Evolutionary conservation across 495 filamentous ascomycete genomes (phyloP).

Genomic region (Alectoria sarmentosa): DNA sequence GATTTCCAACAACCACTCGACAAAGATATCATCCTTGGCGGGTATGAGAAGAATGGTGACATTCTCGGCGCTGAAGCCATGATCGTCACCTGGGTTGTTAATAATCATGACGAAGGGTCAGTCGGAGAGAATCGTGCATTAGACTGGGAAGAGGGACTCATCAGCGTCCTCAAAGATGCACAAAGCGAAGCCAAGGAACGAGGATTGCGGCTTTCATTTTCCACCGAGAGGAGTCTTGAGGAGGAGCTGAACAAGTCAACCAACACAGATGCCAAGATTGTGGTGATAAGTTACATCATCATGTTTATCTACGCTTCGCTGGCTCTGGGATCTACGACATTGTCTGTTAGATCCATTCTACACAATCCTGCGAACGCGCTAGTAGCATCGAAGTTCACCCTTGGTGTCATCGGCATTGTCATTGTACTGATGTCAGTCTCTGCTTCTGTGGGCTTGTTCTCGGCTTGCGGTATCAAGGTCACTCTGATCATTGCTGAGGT

Average conservation of each 20-base stretch:
- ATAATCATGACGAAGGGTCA: slow-evolving; percentile 71
- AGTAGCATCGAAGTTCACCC: slow-evolving; percentile 91
- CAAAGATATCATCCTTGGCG: slow-evolving; percentile 79
- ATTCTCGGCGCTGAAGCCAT: slow-evolving; percentile 71
- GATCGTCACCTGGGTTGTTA: slow-evolving; percentile 93
- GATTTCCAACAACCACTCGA: slow-evolving; percentile 79
- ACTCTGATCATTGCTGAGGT: slow-evolving; percentile 98
- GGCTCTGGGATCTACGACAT: slow-evolving; percentile 78
- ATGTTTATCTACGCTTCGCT: slow-evolving; percentile 98
- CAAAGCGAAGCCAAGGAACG: slow-evolving; percentile 73
- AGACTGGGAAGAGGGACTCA: slow-evolving; percentile 82
- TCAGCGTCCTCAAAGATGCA: slow-evolving; percentile 57
- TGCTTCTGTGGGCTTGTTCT: slow-evolving; percentile 89
- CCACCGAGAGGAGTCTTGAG: slow-evolving; percentile 86
- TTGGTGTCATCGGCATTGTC: slow-evolving; percentile 83
- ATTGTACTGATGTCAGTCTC: slow-evolving; percentile 98
- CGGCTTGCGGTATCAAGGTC: slow-evolving; percentile 79
- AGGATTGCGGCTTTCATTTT: slow-evolving; percentile 84
- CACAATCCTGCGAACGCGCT: slow-evolving; percentile 74
- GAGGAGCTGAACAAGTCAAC: slow-evolving; percentile 91
- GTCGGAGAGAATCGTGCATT: slow-evolving; percentile 61
- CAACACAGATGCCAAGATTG: slow-evolving; percentile 95
- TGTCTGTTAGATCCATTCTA: slow-evolving; percentile 65
- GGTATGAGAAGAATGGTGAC: slow-evolving; percentile 58
- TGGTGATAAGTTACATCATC: slow-evolving; percentile 93